phyloP scores from a whole-genome alignment of 352 stramenopile genomes.

The Halophytophthora batemanensis region DNA sequence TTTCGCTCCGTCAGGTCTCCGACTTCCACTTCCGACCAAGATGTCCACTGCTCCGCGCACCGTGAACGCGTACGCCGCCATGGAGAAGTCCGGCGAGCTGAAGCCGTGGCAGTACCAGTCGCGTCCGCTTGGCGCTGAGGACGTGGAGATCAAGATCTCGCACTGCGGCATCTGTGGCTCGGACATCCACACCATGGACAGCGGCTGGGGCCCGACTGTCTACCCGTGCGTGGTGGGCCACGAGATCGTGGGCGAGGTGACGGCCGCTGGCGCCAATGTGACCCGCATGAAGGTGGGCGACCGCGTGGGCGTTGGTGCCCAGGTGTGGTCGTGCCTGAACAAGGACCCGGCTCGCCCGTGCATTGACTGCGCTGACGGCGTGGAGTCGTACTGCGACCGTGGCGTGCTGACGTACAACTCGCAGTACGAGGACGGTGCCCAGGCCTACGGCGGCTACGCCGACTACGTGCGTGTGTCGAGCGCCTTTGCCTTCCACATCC shows the following conservation, averaged over 20 bases:
- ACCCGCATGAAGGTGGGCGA: slow-evolving; percentile 69
- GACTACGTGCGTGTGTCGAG: slow-evolving; percentile 66
- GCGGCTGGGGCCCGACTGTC: slow-evolving; percentile 34
- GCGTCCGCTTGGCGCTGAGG: slow-evolving; percentile 35
- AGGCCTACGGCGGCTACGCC: slow-evolving; percentile 63
- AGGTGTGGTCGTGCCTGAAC: slow-evolving; percentile 65
- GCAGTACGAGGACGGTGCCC: slow-evolving; percentile 45
- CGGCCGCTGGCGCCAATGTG: slow-evolving; percentile 42
- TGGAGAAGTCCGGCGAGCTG: slow-evolving; percentile 32
- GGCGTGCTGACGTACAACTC: slow-evolving; percentile 52
- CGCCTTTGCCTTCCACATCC: slow-evolving; percentile 64
- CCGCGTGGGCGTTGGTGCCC: slow-evolving; percentile 72
- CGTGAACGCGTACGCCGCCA: slow-evolving; percentile 47
- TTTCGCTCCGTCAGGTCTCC: too few relatives aligned
- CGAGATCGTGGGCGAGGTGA: slow-evolving; percentile 55
- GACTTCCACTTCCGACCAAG: not conserved
- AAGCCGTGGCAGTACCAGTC: slow-evolving; percentile 49
- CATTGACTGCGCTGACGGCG: slow-evolving; percentile 47
- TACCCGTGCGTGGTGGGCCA: slow-evolving; percentile 53
- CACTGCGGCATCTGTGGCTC: slow-evolving; percentile 63
- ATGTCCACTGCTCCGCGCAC: slow-evolving; percentile 34
- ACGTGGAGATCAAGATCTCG: slow-evolving; percentile 65
- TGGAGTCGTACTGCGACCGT: slow-evolving; percentile 65
- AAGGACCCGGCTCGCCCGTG: slow-evolving; percentile 61
- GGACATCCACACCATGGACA: slow-evolving; percentile 51